phyloP scores from a whole-genome alignment of 768 basidiomycete genomes.

The Boletus edulis region DNA sequence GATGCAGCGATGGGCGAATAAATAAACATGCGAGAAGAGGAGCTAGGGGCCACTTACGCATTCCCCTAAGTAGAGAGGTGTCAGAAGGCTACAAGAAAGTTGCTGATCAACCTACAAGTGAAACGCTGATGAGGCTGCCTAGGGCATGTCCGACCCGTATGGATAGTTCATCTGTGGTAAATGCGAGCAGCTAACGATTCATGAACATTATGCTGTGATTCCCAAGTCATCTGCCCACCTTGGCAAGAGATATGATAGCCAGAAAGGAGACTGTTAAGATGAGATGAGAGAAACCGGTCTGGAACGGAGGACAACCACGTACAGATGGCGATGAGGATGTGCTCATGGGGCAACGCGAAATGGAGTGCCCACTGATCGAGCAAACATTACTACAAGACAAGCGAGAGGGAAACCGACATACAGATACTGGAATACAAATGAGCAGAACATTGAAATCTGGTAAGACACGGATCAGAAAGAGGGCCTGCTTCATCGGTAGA shows the following conservation, averaged over 20 bases:
- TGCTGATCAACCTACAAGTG: conserved; percentile 48
- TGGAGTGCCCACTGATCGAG: conserved; percentile 65
- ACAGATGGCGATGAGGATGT: conserved; percentile 76
- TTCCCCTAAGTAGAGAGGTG: conserved; percentile 22
- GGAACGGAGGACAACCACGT: conserved; percentile 29
- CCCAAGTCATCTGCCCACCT: conserved; percentile 38
- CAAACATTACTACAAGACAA: neutral
- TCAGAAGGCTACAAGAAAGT: neutral
- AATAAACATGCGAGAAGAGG: neutral
- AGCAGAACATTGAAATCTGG: conserved; percentile 71
- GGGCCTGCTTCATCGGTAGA: neutral
- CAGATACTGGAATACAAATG: conserved; percentile 70
- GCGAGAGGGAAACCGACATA: conserved; percentile 23
- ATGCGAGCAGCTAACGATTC: conserved; percentile 59
- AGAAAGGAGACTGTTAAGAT: conserved; percentile 62
- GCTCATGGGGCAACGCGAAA: conserved; percentile 48
- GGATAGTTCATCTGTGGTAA: conserved; percentile 84
- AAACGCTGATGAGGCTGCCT: conserved; percentile 83
- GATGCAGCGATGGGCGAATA: neutral
- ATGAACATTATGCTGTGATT: conserved; percentile 1
- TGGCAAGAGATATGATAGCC: conserved; percentile 82
- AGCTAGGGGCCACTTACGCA: conserved; percentile 21
- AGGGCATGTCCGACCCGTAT: conserved; percentile 79
- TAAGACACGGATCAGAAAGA: conserved; percentile 1
- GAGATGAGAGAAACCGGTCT: neutral